Evolutionary conservation across 2,329 filamentous ascomycete species (phyloP), one percentile per base, ranked within the genome.

Genomic region (Hypoxylon sp.): DNA sequence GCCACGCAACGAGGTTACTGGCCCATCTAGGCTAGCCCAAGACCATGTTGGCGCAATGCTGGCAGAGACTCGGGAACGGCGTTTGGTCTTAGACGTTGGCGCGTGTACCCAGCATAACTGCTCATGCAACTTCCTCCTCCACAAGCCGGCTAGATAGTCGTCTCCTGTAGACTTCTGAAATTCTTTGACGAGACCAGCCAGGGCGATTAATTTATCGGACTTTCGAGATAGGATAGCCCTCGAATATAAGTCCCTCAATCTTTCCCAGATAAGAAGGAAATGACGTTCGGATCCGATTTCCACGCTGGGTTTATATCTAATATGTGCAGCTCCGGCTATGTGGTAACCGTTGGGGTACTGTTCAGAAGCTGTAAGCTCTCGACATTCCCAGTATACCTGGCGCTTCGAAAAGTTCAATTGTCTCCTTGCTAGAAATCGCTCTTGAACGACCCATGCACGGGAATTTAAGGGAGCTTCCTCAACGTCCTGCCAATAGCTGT

Each of bases 11-110:
- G 4, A 4, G 24, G 7, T 10, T 44, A 59, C 51, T 6, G 59
- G 54, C 6, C 50, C 43, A 8, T 37, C 37, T 19, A 50, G 17
- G 10, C 59, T 62, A 6, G 56, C 56, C 63, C 63, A 66, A 22
- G 63, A 66, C 59, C 63, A 66, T 11, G 56, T 57, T 15, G 63
- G 63, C 1, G 59, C 56, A 7, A 47, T 48, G 6, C 47, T 52
- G 22, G 22, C 10, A 3, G 15, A 30, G 11, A 28, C 30, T 30
- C 44, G 8, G 22, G 22, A 15, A 10, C 20, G 43, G 20, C 20
- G 43, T n/a, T 26, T 34, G 11, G 13, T 11, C 24, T 17, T 46
- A 1, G 6, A 10, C 17, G 7, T 10, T 22, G 3, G 10, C 8
- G 1, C 4, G 17, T n/a, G 11, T 44, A 10, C 11, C 43, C 43